Evolutionary conservation across 208 protist species (phyloP).

Genomic region (Phytomonas sp.): DNA sequence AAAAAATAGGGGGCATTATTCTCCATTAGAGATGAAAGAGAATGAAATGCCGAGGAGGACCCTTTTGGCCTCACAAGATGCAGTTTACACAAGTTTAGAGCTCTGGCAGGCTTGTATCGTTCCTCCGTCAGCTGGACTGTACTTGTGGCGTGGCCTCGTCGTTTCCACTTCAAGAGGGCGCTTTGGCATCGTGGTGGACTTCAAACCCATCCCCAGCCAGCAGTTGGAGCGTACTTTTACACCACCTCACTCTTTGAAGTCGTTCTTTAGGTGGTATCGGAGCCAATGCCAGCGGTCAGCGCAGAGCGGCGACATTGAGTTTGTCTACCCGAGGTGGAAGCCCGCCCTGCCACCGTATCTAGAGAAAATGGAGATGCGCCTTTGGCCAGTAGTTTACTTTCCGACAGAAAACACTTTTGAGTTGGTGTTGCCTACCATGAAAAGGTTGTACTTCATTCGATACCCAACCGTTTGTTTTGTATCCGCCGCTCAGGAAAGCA

Average conservation of each 20-base stretch:
- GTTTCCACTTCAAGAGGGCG: slow-evolving; percentile 25
- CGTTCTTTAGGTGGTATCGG: slow-evolving; percentile 14
- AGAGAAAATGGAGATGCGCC: slow-evolving; percentile 9
- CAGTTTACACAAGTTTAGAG: slow-evolving; percentile 17
- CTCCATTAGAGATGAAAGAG: neutral
- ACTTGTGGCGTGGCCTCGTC: slow-evolving; percentile 22
- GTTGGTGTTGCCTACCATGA: slow-evolving; percentile 22
- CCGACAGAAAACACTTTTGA: neutral
- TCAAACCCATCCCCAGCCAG: slow-evolving; percentile 16
- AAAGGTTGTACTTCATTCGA: neutral
- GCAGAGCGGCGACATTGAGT: neutral
- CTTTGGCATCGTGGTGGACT: slow-evolving; percentile 24
- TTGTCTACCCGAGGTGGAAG: slow-evolving; percentile 12
- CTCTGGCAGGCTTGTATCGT: slow-evolving; percentile 34
- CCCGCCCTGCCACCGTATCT: slow-evolving; percentile 22
- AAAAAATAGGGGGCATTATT: neutral
- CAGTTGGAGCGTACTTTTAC: slow-evolving; percentile 9
- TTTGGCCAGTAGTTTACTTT: slow-evolving; percentile 31
- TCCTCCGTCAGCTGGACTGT: slow-evolving; percentile 10
- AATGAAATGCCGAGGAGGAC: neutral
- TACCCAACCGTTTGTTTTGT: slow-evolving; percentile 33
- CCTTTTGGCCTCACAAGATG: neutral
- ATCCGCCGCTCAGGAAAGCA: slow-evolving; percentile 17
- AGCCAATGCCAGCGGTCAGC: slow-evolving; percentile 1
- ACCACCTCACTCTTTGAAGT: neutral